Evolutionary conservation across 345 rosid genomes (phyloP), one percentile per base, ranked within the genome.

Genomic region (Isatis tinctoria): DNA sequence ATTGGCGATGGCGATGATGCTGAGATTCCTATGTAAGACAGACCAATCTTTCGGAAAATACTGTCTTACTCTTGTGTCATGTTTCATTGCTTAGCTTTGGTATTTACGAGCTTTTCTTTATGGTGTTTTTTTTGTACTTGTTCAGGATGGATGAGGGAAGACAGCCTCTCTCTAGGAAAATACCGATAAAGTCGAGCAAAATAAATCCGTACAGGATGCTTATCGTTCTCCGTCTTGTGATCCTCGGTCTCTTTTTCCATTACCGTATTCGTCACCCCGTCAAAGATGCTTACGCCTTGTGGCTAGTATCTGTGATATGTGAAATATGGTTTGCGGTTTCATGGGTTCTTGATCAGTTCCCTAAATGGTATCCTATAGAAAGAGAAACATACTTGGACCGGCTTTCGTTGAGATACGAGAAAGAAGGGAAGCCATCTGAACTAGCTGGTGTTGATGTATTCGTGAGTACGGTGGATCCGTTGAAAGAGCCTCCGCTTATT

Each of bases 271-370:
- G 83, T 63, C 97, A 93, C 69, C 98, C 98, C 0, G 97, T 93
- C 63, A 79, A 82, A 1, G 84, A 93, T 79, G 98, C 98, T 7
- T 90, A 74, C 58, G 86, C 82, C 24, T 78, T 90, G 74, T 93
- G 97, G 98, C 80, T 93, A 41, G 84, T 85, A 20, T 93, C 98
- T 0, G 91, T 89, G 52, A 85, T 93, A 39, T 93, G 98, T 54
- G 98, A 93, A 61, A 84, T 93, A 79, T 93, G 98, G 98, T 93
- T 93, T 81, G 97, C 93, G 3, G 84, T 84, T 36, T 93, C 98
- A n/a, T 93, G 98, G 98, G 92, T 93, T 69, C 76, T 90, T 53
- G 98, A 93, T 84, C 98, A 93, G 80, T 86, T 93, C 68, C 97
- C 93, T 8, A 87, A 93, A 79, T 90, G 98, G 97, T 77, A 58